A percentile compares a stretch with the other conserved stretches of the same genome.
Conservation (phyloP, 2,329 filamentous ascomycete species). For the Exophiala alcalophila region DNA sequence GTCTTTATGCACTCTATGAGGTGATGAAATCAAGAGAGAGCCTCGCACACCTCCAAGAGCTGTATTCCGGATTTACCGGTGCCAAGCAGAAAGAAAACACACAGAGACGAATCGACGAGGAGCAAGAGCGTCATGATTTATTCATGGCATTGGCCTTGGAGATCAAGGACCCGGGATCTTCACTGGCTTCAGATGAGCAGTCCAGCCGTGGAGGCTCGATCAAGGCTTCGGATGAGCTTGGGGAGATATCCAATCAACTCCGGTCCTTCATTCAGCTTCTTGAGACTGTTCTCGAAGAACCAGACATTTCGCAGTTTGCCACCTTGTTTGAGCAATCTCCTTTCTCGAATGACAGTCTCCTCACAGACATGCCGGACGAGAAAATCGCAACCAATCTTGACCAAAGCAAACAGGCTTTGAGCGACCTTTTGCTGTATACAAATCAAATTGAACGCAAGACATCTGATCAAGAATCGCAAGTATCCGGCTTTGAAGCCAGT, state of each 20-base stretch:
- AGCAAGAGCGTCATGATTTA: slow-evolving; percentile 20
- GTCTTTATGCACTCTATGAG: slow-evolving; percentile 24
- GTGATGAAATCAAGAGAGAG: slow-evolving; percentile 16
- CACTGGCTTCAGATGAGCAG: not conserved
- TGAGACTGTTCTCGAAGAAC: slow-evolving; percentile 1
- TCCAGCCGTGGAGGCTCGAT: slow-evolving; percentile 1
- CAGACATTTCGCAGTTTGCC: not conserved
- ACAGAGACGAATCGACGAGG: slow-evolving; percentile 21
- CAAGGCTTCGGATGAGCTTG: not conserved
- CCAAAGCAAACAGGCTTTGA: slow-evolving; percentile 4
- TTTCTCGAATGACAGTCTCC: not conserved
- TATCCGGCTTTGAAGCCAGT: not conserved
- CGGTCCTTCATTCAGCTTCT: not conserved
- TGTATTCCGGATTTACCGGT: slow-evolving; percentile 13
- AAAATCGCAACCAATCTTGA: not conserved
- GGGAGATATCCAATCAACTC: not conserved
- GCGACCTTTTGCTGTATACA: not conserved
- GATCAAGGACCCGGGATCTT: slow-evolving; percentile 10
- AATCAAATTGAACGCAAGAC: too few relatives aligned
- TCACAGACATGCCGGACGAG: not conserved
- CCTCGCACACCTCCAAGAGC: slow-evolving; percentile 11
- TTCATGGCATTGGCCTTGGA: slow-evolving; percentile 27
- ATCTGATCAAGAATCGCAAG: not conserved
- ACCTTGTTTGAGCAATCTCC: not conserved
- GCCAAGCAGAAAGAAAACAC: slow-evolving; percentile 24